Percentiles rank a stretch among this genome's conserved stretches.
These are phyloP conservation scores for Gamsiella multidivaricata DNA, from an alignment of 192 early-diverging fungal species.

Conservation along the genomic window DNA sequence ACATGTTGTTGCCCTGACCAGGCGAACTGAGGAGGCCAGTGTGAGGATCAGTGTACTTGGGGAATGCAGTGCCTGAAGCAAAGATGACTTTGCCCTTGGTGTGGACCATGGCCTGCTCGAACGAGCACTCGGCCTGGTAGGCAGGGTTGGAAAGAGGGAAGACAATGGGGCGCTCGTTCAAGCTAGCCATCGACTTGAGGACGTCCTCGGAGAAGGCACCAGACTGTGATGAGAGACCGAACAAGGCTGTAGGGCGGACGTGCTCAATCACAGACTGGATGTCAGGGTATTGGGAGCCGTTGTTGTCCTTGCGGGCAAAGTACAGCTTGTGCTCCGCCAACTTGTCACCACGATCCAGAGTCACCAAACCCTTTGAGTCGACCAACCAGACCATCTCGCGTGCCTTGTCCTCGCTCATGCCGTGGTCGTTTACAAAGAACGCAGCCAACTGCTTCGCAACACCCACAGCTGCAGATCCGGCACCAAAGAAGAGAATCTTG, in stretches of 20 bases:
- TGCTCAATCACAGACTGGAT: constrained; percentile 84
- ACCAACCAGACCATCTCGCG: constrained; percentile 84
- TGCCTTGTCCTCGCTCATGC: constrained; percentile 78
- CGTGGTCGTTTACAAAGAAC: constrained; percentile 81
- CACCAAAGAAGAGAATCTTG: constrained; percentile 93
- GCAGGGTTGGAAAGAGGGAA: constrained; percentile 93
- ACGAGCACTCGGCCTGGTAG: constrained; percentile 95
- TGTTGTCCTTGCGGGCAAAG: constrained; percentile 90
- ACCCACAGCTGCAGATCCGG: constrained; percentile 95
- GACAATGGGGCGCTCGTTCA: constrained; percentile 86
- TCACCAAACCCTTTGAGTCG: constrained; percentile 94
- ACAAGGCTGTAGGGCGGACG: constrained; percentile 89
- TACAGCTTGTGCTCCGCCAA: constrained; percentile 85
- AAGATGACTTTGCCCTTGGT: constrained; percentile 93
- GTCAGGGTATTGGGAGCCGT: constrained; percentile 77
- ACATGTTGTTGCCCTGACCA: constrained; percentile 96
- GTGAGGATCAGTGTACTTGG: constrained; percentile 74
- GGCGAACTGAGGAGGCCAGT: constrained; percentile 68
- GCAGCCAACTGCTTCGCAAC: constrained; percentile 91
- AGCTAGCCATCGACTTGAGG: constrained; percentile 76
- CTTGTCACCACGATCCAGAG: constrained; percentile 86
- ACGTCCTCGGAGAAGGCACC: constrained; percentile 82
- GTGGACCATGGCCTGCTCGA: constrained; percentile 87
- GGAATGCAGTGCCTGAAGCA: constrained; percentile 96
- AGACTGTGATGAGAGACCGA: constrained; percentile 86